phyloP scores from a whole-genome alignment of 2,329 filamentous ascomycete species.

The Dactylella cylindrospora region DNA sequence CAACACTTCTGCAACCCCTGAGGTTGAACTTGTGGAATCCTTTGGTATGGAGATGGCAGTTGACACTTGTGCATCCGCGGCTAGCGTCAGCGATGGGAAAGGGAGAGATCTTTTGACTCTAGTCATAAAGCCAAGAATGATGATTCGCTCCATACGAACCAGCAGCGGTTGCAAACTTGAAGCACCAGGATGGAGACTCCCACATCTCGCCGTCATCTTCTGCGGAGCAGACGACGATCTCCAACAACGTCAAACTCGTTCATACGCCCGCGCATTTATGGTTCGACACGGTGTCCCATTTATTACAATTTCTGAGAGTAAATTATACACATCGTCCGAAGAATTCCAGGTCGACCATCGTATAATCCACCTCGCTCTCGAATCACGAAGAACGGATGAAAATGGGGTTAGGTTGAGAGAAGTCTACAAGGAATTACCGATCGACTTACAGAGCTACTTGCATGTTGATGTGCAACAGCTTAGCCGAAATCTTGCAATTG shows the following conservation, averaged over 20 bases:
- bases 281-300: constrained; percentile 56
- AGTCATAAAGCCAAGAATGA: constrained; percentile 34
- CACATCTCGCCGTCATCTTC: constrained; percentile 59
- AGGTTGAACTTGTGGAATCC: constrained; percentile 59
- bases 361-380: constrained; percentile 57
- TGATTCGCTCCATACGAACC: constrained; percentile 22
- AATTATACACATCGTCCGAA: constrained; percentile 52
- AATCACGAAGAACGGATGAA: constrained; percentile 50
- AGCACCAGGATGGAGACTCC: constrained; percentile 55
- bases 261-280: constrained; percentile 57
- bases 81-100: constrained; percentile 1
- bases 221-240: constrained; percentile 55
- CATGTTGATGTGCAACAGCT: constrained; percentile 59
- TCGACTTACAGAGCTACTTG: constrained; percentile 57
- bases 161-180: constrained; percentile 53
- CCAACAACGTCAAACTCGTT: constrained; percentile 51
- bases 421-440: constrained; percentile 55
- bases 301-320: constrained; percentile 57
- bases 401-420: constrained; percentile 45
- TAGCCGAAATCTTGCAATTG: constrained; percentile 59
- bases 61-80: constrained; percentile 56
- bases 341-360: constrained; percentile 54
- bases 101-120: constrained; percentile 11
- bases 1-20: constrained; percentile 53
- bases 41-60: constrained; percentile 59